Conservation (phyloP, 176 grass and related monocot genomes). For the Raddia distichophylla region DNA sequence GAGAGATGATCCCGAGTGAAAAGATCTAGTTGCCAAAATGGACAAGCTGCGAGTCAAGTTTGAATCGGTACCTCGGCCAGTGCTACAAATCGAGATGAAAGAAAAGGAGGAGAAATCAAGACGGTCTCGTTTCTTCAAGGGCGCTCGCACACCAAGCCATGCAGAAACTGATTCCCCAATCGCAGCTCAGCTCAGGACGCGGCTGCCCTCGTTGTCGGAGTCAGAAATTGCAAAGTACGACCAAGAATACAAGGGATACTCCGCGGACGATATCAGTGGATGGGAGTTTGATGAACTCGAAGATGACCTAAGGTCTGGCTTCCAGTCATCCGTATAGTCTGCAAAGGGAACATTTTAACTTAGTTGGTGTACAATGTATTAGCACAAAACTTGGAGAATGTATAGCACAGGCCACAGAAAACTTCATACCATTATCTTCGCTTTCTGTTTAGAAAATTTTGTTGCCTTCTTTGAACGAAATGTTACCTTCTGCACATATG, state of each 20-base stretch:
- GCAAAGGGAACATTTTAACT: background rate
- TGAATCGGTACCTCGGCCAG: constrained; percentile 73
- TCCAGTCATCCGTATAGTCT: background rate
- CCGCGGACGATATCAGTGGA: constrained; percentile 64
- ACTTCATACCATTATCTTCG: constrained; percentile 8
- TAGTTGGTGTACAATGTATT: constrained; percentile 23
- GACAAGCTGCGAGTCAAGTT: constrained; percentile 67
- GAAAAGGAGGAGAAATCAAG: constrained; percentile 55
- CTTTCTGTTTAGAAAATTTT: background rate
- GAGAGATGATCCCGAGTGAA: constrained; percentile 72
- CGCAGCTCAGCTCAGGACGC: constrained; percentile 41
- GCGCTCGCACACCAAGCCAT: constrained; percentile 27
- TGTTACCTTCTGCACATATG: constrained; percentile 29
- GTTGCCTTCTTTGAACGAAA: background rate
- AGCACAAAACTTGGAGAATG: constrained; percentile 7
- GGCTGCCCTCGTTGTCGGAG: constrained; percentile 53
- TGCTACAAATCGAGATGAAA: constrained; percentile 66
- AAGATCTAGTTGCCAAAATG: constrained; percentile 51
- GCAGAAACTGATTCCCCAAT: constrained; percentile 46
- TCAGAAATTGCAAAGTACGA: constrained; percentile 68
- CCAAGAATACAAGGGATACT: constrained; percentile 57
- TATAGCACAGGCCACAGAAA: background rate
- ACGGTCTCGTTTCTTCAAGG: constrained; percentile 36
- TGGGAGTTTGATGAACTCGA: constrained; percentile 95
- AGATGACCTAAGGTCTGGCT: constrained; percentile 48